Base-by-base conservation (phyloP, 1,284 basidiomycete species). In the Cystobasidium pallidum region DNA sequence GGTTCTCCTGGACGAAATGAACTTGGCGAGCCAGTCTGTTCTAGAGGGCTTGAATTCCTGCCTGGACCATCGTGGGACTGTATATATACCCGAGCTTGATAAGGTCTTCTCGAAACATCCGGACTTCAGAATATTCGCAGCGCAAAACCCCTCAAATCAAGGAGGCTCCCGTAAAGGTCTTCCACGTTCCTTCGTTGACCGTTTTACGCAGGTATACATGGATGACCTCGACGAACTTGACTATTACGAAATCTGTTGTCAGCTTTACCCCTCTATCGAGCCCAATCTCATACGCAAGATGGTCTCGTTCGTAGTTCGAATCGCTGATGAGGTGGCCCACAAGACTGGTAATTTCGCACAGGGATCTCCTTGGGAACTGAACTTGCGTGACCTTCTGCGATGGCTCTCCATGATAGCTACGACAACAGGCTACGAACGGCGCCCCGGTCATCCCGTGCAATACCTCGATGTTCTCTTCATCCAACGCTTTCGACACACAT, bases 291-390 rank as follows among this genome's bases (percentile, higher is more conserved):
- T 97, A 26, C 83, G 85, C 58, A 82, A 83, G 51, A 97, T 99
- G 92, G 92, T 99, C 73, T 77, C 83, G 0, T 98, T 91, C 84
- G 98, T 94, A 80, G 83, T 85, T 73, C 82, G 83, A 10, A 84
- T 99, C 64, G 88, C 89, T 73, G 84, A 88, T 24, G 88, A 89
- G 76, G 87, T 90, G 2, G 87, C 88, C 10, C n/a, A 19, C 28
- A 34, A 19, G 17, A 26, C 26, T 13, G 36, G 67, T 7, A 34
- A 19, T 13, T 55, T 57, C n/a, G n/a, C 21, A 32, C 10, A 43
- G 74, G 96, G 96, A 10, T 86, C 88, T 64, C 96, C 96, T 0
- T 99, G 96, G 96, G 96, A 99, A 80, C 98, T 99, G 84, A 99
- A 99, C 80, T 84, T 99, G 65, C 90, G 96, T 45, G 96, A 99